phyloP scores from a whole-genome alignment of 805 yeast genomes.

The Lipomyces orientalis region DNA sequence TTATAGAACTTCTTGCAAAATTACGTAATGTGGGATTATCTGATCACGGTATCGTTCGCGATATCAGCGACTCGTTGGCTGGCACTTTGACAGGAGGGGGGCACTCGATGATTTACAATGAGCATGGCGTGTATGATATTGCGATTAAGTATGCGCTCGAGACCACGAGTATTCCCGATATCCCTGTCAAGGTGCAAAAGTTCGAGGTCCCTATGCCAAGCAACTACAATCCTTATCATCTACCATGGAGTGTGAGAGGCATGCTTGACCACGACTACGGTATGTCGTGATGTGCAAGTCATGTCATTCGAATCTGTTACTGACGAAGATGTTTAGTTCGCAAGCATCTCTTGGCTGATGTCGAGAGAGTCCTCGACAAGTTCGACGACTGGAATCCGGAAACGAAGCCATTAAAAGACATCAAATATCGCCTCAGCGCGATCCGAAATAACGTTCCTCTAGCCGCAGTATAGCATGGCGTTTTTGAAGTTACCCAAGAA shows the following conservation, averaged over 20 bases:
- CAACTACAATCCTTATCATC: constrained; percentile 78
- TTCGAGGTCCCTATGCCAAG: constrained; percentile 62
- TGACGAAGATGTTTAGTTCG: constrained; percentile 42
- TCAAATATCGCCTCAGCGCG: constrained; percentile 70
- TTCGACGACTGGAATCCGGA: constrained; percentile 90
- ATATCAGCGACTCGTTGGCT: constrained; percentile 76
- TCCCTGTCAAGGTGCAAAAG: constrained; percentile 40
- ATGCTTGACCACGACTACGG: constrained; percentile 63
- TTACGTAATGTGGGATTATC: constrained; percentile 76
- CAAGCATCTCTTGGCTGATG: constrained; percentile 53
- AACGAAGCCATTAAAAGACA: constrained; percentile 77
- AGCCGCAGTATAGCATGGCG: not conserved
- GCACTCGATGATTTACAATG: constrained; percentile 87
- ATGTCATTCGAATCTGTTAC: not conserved
- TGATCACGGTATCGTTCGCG: constrained; percentile 86
- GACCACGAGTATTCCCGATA: constrained; percentile 61
- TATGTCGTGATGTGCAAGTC: constrained; percentile 46
- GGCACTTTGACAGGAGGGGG: constrained; percentile 97
- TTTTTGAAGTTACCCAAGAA: not conserved
- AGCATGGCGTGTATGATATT: constrained; percentile 78
- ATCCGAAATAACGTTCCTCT: constrained; percentile 15
- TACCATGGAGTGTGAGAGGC: constrained; percentile 94
- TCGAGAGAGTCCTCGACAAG: constrained; percentile 64
- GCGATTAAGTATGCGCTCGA: constrained; percentile 78
- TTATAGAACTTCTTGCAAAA: constrained; percentile 74